Evolutionary conservation across 768 basidiomycete species (phyloP), one percentile per base, ranked within the genome.

Genomic region (Phylloporus sp.): DNA sequence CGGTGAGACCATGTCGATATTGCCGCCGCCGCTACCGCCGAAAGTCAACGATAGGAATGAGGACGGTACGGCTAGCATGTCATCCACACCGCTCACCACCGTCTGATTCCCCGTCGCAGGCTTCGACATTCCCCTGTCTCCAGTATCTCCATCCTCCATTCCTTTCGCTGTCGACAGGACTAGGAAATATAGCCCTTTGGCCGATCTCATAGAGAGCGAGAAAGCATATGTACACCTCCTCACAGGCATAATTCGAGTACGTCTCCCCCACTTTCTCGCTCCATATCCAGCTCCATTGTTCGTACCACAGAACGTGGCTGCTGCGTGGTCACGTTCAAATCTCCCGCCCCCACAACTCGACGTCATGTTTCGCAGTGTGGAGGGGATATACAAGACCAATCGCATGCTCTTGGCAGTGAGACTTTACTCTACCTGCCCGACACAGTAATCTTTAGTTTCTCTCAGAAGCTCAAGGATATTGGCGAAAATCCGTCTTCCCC

Each of bases 261-360:
- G 90, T 71, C 33, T 61, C 23, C 32, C 15, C 32, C 33, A 20
- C 27, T 47, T 46, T 20, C 51, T 38, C 28, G 22, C 37, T 33
- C 23, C 26, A 29, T 35, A 23, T 33, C 24, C 31, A 45, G 34
- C 23, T 56, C 52, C 45, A 61, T 48, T 38, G 13, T 46, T 47
- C 39, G 24, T 54, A 20, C n/a, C 44, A 14, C 62, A 98, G 93
- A 91, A 88, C 80, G 88, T 96, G 5, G 96, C 96, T 9, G 84
- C 86, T n/a, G 96, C 96, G 39, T 99, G 96, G 96, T 96, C 94
- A 9, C 75, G 92, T 33, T 79, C 83, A 32, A 97, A 97, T 65
- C 83, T 99, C 31, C 96, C 96, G 15, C 96, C 96, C 14, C 79
- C 79, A 8, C 86, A 90, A 54, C 76, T 99, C 24, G 96, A 99